A percentile compares a stretch with the other conserved stretches of the same genome.
These are phyloP conservation scores for Schizochytrium sp. DNA, from an alignment of 108 stramenopile genomes.

Conservation along the genomic window DNA sequence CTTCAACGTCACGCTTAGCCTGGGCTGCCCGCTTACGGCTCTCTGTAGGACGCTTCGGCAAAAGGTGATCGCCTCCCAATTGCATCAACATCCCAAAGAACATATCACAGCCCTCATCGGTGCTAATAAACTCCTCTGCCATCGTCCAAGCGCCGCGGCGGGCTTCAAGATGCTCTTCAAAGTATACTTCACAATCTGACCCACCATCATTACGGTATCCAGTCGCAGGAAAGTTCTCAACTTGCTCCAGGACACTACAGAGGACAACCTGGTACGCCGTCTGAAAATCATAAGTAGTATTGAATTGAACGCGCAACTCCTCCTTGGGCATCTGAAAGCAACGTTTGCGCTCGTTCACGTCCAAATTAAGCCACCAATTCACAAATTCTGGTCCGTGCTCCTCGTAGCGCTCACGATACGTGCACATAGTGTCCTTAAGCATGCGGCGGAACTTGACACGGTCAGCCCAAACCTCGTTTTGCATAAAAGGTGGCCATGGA, in stretches of 20 bases:
- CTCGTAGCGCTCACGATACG: conserved; percentile 43
- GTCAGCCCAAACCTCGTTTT: conserved; percentile 60
- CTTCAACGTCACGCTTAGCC: conserved; percentile 27
- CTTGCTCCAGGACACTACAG: conserved; percentile 58
- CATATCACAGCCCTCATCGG: conserved; percentile 57
- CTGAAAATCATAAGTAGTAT: conserved; percentile 50
- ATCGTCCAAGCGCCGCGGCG: conserved; percentile 41
- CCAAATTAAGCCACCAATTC: conserved; percentile 31
- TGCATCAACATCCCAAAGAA: conserved; percentile 60
- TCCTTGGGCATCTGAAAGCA: conserved; percentile 62
- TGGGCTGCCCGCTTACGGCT: conserved; percentile 12
- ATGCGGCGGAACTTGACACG: conserved; percentile 42
- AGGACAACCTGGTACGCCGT: conserved; percentile 48
- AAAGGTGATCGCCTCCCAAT: conserved; percentile 38
- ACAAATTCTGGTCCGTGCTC: conserved; percentile 48
- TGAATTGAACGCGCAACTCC: conserved; percentile 26
- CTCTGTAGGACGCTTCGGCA: conserved; percentile 60
- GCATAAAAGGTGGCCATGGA: conserved; percentile 58
- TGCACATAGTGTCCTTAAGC: conserved; percentile 58
- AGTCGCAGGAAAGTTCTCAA: conserved; percentile 20
- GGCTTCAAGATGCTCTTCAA: neutral
- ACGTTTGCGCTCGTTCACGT: neutral
- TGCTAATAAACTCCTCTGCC: neutral
- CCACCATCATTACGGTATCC: conserved; percentile 50
- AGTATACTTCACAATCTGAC: neutral